phyloP scores from a whole-genome alignment of 108 stramenopile species.

The Nitzschia sp. region DNA sequence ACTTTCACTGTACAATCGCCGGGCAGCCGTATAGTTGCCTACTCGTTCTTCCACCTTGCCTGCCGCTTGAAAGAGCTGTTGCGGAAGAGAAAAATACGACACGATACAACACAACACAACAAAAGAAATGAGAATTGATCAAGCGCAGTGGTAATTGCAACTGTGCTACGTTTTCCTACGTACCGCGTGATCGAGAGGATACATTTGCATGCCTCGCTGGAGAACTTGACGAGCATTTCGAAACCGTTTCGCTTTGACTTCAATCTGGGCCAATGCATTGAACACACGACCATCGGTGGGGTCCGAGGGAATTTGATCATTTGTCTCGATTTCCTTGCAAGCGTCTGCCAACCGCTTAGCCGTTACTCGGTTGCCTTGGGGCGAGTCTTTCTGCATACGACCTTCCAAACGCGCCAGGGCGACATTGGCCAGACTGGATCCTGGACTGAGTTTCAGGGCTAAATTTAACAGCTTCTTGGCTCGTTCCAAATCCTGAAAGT shows the following conservation, averaged over 20 bases:
- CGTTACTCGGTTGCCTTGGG: slow-evolving; percentile 21
- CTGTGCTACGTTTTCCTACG: too few species aligned
- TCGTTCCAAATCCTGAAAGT: slow-evolving; percentile 46
- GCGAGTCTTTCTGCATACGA: slow-evolving; percentile 30
- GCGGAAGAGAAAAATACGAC: too few species aligned
- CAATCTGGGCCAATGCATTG: slow-evolving; percentile 81
- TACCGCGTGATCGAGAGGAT: slow-evolving; percentile 66
- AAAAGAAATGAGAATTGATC: background rate
- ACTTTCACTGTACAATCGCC: slow-evolving; percentile 66
- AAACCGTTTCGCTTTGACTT: slow-evolving; percentile 60
- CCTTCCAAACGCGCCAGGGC: slow-evolving; percentile 76
- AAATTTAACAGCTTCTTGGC: slow-evolving; percentile 55
- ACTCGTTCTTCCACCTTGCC: slow-evolving; percentile 82
- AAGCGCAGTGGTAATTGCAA: background rate
- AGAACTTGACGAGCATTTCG: slow-evolving; percentile 59
- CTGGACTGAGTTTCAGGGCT: slow-evolving; percentile 39
- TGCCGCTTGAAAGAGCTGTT: slow-evolving; percentile 45
- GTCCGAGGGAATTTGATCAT: slow-evolving; percentile 18
- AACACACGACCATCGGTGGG: slow-evolving; percentile 66
- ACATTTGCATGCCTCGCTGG: slow-evolving; percentile 55
- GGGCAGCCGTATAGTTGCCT: slow-evolving; percentile 65
- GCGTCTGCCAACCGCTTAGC: slow-evolving; percentile 27
- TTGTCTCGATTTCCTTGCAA: slow-evolving; percentile 12
- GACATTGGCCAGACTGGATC: slow-evolving; percentile 65
- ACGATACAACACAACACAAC: slow-evolving; percentile 7